These are phyloP conservation scores for Pleurotus platypus DNA, from an alignment of 768 basidiomycete species.

Conservation along the genomic window DNA sequence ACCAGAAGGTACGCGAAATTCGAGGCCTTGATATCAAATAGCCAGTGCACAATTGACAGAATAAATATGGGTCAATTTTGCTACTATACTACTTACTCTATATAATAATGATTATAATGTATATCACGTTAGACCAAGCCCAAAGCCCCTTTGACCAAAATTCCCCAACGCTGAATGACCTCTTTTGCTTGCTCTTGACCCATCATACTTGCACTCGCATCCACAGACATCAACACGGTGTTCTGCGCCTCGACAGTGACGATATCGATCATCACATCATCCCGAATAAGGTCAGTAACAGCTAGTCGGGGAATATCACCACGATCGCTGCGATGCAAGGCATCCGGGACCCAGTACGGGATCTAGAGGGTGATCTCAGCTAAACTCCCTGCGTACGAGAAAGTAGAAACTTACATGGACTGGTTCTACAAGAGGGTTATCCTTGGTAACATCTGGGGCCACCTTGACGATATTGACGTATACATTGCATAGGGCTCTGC, in stretches of 20 bases:
- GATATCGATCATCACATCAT: slow-evolving; percentile 29
- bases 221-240: slow-evolving; percentile 28
- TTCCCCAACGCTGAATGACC: slow-evolving; percentile 22
- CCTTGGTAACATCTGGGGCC: slow-evolving; percentile 19
- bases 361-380: slow-evolving; percentile 16
- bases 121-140: neutral
- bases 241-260: slow-evolving; percentile 18
- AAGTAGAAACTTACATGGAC: slow-evolving; percentile 26
- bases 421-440: slow-evolving; percentile 20
- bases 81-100: neutral
- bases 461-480: slow-evolving; percentile 40
- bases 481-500: slow-evolving; percentile 36
- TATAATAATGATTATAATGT: neutral
- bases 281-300: slow-evolving; percentile 20
- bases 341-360: slow-evolving; percentile 30
- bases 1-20: too few relatives aligned
- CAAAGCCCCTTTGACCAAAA: neutral
- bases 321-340: slow-evolving; percentile 9
- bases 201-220: slow-evolving; percentile 22
- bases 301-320: slow-evolving; percentile 15
- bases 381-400: too few relatives aligned
- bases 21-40: neutral
- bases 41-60: too few relatives aligned
- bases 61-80: neutral
- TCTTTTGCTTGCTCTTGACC: slow-evolving; percentile 17